Conservation (phyloP, 176 grass and related monocot genomes). For the Microstegium vimineum region DNA sequence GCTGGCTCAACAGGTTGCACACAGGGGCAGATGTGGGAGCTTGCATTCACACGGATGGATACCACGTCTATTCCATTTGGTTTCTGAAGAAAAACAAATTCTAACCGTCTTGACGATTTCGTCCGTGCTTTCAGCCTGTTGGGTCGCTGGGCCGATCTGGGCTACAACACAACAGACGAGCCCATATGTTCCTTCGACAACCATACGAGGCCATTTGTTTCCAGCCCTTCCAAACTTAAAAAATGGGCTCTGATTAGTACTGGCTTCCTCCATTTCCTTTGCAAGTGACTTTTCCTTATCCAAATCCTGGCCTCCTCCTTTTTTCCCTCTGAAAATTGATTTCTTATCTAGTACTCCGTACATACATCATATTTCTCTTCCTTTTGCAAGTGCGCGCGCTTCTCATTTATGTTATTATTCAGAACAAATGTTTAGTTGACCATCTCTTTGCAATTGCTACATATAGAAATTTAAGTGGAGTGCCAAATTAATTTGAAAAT, state of each 20-base stretch:
- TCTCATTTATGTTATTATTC: not conserved
- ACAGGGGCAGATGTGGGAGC: too few species aligned
- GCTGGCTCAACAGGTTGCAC: too few species aligned
- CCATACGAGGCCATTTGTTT: not conserved
- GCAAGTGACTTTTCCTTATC: not conserved
- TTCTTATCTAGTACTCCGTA: not conserved
- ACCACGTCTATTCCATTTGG: too few species aligned
- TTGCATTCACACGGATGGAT: too few species aligned
- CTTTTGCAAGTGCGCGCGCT: not conserved
- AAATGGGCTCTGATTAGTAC: not conserved
- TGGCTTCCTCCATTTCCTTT: not conserved
- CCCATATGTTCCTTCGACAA: not conserved
- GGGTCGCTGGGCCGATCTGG: not conserved
- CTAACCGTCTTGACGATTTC: not conserved
- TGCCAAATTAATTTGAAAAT: too few species aligned
- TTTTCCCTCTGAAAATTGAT: not conserved
- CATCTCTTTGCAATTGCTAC: not conserved
- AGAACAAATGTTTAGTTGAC: not conserved
- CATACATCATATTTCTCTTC: not conserved
- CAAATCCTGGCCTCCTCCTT: too few species aligned
- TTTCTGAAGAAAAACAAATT: not conserved
- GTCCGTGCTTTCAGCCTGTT: not conserved
- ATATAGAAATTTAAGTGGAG: not conserved
- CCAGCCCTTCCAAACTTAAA: not conserved
- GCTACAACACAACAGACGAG: not conserved